Evolutionary conservation across 345 rosid genomes (phyloP), one percentile per base, ranked within the genome.

Genomic region (Cardamine chenopodiifolia): DNA sequence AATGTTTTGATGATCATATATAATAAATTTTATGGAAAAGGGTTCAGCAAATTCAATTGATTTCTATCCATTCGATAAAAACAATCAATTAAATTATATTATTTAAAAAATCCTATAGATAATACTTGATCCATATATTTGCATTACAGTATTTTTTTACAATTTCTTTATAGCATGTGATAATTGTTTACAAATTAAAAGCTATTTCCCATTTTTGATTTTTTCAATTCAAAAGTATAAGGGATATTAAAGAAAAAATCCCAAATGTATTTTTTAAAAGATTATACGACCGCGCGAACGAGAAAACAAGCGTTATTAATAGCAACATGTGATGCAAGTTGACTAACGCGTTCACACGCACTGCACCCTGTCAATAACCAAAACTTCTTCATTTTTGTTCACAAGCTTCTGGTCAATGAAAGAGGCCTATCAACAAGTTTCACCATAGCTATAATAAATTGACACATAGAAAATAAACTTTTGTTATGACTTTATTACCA

Each of bases 341-440:
- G 71, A 66, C 71, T 34, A 66, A 50, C n/a, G 71, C 59, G 71
- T 66, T 66, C 71, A 50, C 71, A 66, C 60, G 2, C 10, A 62
- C 20, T 42, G 20, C 34, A n/a, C n/a, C n/a, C n/a, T n/a, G n/a
- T n/a, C n/a, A n/a, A 39, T 8, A 40, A 62, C 8, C 50, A 40
- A 62, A 39, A 62, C 28, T 14, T 35, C 26, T 1, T 1, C 1
- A 35, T 12, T 60, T 35, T 59, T 20, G 15, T 50, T 49, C 68
- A 67, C n/a, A 59, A 68, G 68, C 54, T 35, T 39, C 2, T 22
- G 62, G 77, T 73, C 77, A 63, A 72, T 54, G 20, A 73, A 53
- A 19, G 63, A 63, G 64, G 77, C 77, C 13, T 29, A 31, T 22
- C 54, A 22, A 40, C 45, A 72, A 4, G 8, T 22, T 60, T 74